Conservation (phyloP, 1,284 basidiomycete species). For the Phaffia rhodozyma region DNA sequence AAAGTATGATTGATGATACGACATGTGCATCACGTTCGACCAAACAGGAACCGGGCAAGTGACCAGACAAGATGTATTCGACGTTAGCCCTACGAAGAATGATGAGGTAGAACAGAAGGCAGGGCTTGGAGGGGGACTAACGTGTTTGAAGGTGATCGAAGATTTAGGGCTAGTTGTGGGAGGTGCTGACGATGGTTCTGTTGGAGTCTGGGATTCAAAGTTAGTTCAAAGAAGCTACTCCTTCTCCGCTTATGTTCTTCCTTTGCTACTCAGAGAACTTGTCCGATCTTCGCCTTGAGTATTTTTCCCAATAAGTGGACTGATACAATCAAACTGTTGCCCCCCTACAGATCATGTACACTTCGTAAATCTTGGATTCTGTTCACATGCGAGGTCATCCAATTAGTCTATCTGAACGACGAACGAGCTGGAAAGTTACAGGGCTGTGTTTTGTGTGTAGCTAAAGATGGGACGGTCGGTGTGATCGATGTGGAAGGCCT, state of each 20-base stretch:
- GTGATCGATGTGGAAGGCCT: conserved; percentile 63
- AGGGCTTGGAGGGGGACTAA: no score
- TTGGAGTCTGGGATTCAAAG: conserved; percentile 1
- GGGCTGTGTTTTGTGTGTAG: conserved; percentile 60
- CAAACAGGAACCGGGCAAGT: no score
- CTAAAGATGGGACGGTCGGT: conserved; percentile 67
- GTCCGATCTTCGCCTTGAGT: neutral
- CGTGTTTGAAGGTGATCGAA: no score
- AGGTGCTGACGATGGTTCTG: conserved; percentile 3
- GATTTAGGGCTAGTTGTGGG: neutral
- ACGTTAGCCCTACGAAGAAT: no score
- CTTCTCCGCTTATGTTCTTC: neutral
- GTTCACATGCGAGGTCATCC: no score
- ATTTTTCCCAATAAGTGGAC: neutral
- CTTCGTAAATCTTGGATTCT: no score
- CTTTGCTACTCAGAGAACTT: neutral
- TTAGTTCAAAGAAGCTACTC: neutral
- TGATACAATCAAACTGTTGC: no score
- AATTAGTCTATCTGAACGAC: neutral
- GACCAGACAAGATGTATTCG: no score
- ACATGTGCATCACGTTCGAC: no score
- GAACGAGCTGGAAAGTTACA: conserved; percentile 23
- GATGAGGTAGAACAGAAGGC: no score
- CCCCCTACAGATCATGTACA: neutral
- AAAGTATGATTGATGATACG: no score